Conservation (phyloP, 2,329 filamentous ascomycete genomes). For the Diaporthe humulicola region DNA sequence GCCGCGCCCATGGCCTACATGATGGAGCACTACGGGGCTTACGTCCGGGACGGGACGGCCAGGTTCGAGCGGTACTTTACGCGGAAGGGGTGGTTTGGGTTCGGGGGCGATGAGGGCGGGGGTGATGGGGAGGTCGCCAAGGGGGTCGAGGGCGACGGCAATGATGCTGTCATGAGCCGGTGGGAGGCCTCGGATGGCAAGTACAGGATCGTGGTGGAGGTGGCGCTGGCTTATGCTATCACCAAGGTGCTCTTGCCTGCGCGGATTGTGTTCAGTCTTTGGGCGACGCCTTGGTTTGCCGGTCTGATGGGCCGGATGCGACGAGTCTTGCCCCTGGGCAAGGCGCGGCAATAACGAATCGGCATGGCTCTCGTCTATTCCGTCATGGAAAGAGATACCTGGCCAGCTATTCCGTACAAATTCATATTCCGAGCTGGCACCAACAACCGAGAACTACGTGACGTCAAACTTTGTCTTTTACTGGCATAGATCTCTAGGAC, state of each 20-base stretch:
- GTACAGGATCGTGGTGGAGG: slow-evolving; percentile 72
- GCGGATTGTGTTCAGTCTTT: slow-evolving; percentile 83
- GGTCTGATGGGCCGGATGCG: slow-evolving; percentile 66
- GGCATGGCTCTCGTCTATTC: background rate
- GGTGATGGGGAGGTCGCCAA: background rate
- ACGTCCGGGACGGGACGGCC: slow-evolving; percentile 73
- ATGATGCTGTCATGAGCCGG: slow-evolving; percentile 47
- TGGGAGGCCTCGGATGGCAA: slow-evolving; percentile 57
- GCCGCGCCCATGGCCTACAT: slow-evolving; percentile 66
- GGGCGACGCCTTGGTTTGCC: slow-evolving; percentile 95
- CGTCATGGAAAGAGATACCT: background rate
- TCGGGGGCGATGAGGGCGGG: slow-evolving; percentile 53
- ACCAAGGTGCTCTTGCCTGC: slow-evolving; percentile 88
- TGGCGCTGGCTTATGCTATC: slow-evolving; percentile 91
- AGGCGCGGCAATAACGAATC: slow-evolving; percentile 32
- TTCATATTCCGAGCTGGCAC: background rate
- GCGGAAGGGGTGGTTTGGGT: slow-evolving; percentile 85
- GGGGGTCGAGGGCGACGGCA: slow-evolving; percentile 41
- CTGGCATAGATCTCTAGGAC: background rate
- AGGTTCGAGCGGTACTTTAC: slow-evolving; percentile 83
- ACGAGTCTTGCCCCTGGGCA: slow-evolving; percentile 5
- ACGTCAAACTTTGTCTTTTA: background rate
- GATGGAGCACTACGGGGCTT: slow-evolving; percentile 62
- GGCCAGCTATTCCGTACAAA: background rate
- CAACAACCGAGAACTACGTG: background rate